Evolutionary conservation across 371 early-diverging fungal genomes (phyloP).

Genomic region (Syncephalis plumigaleata): DNA sequence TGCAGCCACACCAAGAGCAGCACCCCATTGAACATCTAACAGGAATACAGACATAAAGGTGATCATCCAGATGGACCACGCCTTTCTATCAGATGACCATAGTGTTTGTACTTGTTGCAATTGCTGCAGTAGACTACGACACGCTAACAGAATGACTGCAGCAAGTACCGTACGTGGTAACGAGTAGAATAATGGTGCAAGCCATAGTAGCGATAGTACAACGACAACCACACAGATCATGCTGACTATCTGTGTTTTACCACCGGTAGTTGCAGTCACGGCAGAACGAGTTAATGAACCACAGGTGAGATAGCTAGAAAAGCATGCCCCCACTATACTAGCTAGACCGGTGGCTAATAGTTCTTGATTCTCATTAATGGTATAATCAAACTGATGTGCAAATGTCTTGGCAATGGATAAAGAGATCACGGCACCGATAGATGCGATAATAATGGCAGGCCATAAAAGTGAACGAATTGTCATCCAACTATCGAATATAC

Average conservation of each 20-base stretch:
- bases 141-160: conserved; percentile 75
- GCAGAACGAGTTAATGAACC: conserved; percentile 80
- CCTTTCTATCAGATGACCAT: not conserved
- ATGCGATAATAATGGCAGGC: conserved; percentile 60
- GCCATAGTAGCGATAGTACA: conserved; percentile 49
- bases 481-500: not conserved
- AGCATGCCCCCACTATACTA: conserved; percentile 63
- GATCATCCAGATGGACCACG: not conserved
- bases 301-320: conserved; percentile 77
- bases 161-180: conserved; percentile 75
- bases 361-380: conserved; percentile 84
- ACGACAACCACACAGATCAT: conserved; percentile 61
- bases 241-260: conserved; percentile 74
- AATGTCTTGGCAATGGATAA: conserved; percentile 82
- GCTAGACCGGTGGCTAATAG: conserved; percentile 79
- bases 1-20: not conserved
- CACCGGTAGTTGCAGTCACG: conserved; percentile 77
- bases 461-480: conserved; percentile 27
- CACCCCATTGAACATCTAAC: conserved; percentile 2
- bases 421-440: conserved; percentile 92
- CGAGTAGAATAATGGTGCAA: conserved; percentile 68
- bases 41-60: not conserved
- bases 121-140: conserved; percentile 48
- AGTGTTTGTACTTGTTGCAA: not conserved
- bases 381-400: conserved; percentile 67